These are phyloP conservation scores for Benincasa hispida DNA, from an alignment of 306 rosid species.

Conservation along the genomic window DNA sequence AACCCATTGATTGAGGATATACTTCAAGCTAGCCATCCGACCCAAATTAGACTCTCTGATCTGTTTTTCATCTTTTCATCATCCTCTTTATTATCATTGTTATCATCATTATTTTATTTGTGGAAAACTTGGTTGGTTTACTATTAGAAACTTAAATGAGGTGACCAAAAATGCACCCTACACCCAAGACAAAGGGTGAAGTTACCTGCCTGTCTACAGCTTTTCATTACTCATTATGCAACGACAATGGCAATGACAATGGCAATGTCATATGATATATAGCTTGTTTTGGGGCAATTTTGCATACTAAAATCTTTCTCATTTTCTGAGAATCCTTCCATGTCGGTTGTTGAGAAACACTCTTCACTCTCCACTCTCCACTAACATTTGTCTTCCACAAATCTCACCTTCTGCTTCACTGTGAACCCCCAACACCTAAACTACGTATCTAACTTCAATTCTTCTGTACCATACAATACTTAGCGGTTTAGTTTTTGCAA, in stretches of 20 bases:
- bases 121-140: background rate
- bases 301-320: background rate
- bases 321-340: background rate
- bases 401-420: background rate
- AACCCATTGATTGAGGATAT: too few species aligned
- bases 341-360: conserved; percentile 4
- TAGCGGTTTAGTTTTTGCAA: background rate
- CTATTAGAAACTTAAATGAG: background rate
- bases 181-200: background rate
- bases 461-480: background rate
- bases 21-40: too few species aligned
- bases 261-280: background rate
- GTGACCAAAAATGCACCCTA: background rate
- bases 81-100: too few species aligned
- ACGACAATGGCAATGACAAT: background rate
- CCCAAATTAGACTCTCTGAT: too few species aligned
- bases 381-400: background rate
- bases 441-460: background rate
- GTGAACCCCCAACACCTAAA: background rate
- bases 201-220: background rate
- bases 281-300: background rate
- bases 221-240: background rate
- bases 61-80: too few species aligned
- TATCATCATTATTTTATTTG: too few species aligned
- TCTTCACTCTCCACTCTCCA: background rate